These are phyloP conservation scores for Coelastrella sp. DNA, from an alignment of 139 green algal genomes.

Conservation along the genomic window DNA sequence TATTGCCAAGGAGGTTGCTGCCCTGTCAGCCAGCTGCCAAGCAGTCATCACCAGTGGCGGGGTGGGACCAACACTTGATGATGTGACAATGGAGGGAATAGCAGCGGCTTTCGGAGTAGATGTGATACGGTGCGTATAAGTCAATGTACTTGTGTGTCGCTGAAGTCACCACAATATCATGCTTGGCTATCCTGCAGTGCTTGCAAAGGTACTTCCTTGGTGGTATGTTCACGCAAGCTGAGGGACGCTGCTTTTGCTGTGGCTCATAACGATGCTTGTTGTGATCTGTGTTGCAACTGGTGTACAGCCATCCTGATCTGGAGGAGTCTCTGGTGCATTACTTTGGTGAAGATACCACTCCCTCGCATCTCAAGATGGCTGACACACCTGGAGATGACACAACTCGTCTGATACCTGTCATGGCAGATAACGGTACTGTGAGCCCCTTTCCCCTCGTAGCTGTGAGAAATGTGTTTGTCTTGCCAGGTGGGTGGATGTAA, in stretches of 20 bases:
- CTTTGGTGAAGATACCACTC: slow-evolving; percentile 77
- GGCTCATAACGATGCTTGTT: too few species aligned
- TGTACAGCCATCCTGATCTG: slow-evolving; percentile 62
- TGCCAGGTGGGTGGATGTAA: slow-evolving; percentile 70
- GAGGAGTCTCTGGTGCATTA: slow-evolving; percentile 68
- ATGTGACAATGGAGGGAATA: slow-evolving; percentile 87
- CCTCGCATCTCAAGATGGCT: slow-evolving; percentile 92
- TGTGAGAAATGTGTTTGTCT: slow-evolving; percentile 85
- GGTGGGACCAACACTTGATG: slow-evolving; percentile 92
- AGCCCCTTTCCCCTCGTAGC: slow-evolving; percentile 80
- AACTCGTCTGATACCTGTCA: not conserved
- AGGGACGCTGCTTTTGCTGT: too few species aligned
- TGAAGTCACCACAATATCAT: too few species aligned
- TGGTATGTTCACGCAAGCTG: not conserved
- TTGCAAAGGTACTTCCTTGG: not conserved
- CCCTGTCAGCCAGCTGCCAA: slow-evolving; percentile 51
- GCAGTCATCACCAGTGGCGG: slow-evolving; percentile 86
- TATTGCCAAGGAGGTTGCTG: slow-evolving; percentile 68
- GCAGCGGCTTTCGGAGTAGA: slow-evolving; percentile 63
- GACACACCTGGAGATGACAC: slow-evolving; percentile 63
- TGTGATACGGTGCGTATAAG: slow-evolving; percentile 52
- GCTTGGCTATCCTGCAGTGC: too few species aligned
- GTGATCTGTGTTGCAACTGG: not conserved
- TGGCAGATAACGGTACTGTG: not conserved
- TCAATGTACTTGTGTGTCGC: too few species aligned